Evolutionary conservation across 2,329 filamentous ascomycete genomes (phyloP), one percentile per base, ranked within the genome.

Genomic region (Thielaviopsis populi): DNA sequence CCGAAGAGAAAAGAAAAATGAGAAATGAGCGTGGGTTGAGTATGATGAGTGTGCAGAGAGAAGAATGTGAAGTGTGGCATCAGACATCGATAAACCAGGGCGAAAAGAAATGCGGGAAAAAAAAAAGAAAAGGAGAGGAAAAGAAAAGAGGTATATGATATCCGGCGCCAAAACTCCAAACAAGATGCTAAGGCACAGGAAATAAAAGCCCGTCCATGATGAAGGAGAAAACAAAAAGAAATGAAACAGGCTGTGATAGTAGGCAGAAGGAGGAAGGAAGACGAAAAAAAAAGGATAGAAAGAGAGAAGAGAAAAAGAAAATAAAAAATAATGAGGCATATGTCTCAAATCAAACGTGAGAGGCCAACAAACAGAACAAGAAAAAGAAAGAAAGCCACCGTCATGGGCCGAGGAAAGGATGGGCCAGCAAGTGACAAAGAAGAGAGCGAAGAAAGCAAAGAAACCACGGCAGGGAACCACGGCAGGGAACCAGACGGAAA

Each of bases 111-210:
- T n/a, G n/a, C n/a, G n/a, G n/a, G 41, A 13, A n/a, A 22, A 56
- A 33, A 56, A 33, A 46, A 60, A 15, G 13, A 30, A 43, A 56
- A 33, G 27, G 8, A 11, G 40, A 43, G 22, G 27, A 46, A 53
- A 54, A 42, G 37, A 54, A 62, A 54, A 19, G 24, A 63, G 61
- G 61, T 64, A 53, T 61, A 48, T 48, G 30, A 61, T 61, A 53
- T 60, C 62, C 54, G 22, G 62, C 53, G 56, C 62, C 62, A 33
- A 41, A 59, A 59, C 62, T 59, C 62, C 54, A 33, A 59, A 60
- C 62, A 64, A 54, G 48, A 61, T 59, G 54, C 62, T 41, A 61
- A 54, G 58, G 54, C 54, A 64, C 54, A 61, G 62, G 48, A 33
- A 63, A 43, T 22, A 61, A 43, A 56, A 54, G 43, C 30, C 50